Base-by-base conservation (phyloP, 129 eudicot species). In the Escallonia rubra region DNA sequence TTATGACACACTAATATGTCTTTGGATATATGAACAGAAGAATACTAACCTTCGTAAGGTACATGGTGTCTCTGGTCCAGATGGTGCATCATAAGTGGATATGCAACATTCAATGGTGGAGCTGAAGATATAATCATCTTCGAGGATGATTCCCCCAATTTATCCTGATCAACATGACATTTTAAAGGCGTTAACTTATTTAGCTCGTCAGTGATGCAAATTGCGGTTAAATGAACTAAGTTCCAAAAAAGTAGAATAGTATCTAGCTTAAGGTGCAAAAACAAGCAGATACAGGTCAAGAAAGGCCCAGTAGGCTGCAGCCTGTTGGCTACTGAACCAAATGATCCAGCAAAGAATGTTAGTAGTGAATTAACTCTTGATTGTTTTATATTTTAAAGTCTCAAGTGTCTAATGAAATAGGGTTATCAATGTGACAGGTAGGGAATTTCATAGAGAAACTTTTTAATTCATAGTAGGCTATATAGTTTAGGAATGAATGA, bases 31-130 rank as follows among this genome's bases (percentile, higher is more conserved):
- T 8, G 53, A 49, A 45, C 34, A 1, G 43, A 57, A 46, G 57
- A 70, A 23, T 43, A 71, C 83, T 63, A 75, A 90, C 97, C 92
- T 74, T 82, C 92, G 61, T 61, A 81, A 49, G 74, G 79, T 66
- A 76, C 43, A 50, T 45, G 76, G 44, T 69, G 84, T 78, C 69
- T 72, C 66, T 76, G 86, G 47, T 73, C 75, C 43, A 64, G 85
- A 66, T 75, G 83, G 69, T 87, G 80, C 71, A 53, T 66, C 41
- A 78, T 66, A 10, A 73, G 68, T 15, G 96, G 80, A 87, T 75
- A 82, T 59, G 96, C 84, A 73, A 83, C 57, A 41, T 74, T 76
- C 49, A 67, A 43, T 63, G 85, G 67, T 72, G 86, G 73, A 80
- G 78, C 57, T 67, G 87, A 78, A 65, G 86, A 81, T 65, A 72